Conservation (phyloP, 2,329 filamentous ascomycete species). For the Monosporascus sp. region DNA sequence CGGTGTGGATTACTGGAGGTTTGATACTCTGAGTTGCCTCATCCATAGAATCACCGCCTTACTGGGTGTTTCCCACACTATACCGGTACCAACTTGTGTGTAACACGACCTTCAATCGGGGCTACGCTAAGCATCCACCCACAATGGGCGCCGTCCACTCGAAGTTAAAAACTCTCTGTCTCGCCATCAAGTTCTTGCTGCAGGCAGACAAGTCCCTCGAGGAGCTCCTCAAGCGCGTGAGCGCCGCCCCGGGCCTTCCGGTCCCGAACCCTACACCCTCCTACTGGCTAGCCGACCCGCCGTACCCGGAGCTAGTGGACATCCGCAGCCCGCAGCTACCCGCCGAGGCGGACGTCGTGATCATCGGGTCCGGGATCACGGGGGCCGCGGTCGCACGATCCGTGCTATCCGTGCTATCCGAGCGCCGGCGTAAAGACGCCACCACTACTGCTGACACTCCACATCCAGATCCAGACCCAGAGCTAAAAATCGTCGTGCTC, state of each 20-base stretch:
- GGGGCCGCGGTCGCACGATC: slow-evolving; percentile 35
- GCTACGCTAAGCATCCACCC: background rate
- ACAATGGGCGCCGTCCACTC: slow-evolving; percentile 32
- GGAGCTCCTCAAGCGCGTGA: slow-evolving; percentile 24
- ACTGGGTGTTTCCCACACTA: background rate
- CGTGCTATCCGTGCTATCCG: slow-evolving; percentile 14
- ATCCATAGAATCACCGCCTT: background rate
- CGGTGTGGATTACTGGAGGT: too few species aligned
- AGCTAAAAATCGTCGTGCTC: slow-evolving; percentile 36
- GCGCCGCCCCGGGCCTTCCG: slow-evolving; percentile 34
- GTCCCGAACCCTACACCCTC: slow-evolving; percentile 35
- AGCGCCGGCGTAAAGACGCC: slow-evolving; percentile 1
- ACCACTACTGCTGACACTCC: too few species aligned
- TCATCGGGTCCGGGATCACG: slow-evolving; percentile 53
- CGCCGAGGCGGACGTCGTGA: slow-evolving; percentile 38
- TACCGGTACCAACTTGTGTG: too few species aligned
- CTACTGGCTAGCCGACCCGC: slow-evolving; percentile 42
- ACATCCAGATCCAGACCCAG: background rate
- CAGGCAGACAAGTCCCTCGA: slow-evolving; percentile 22
- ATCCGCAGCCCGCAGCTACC: slow-evolving; percentile 29
- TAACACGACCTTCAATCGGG: too few species aligned
- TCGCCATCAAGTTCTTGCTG: slow-evolving; percentile 20
- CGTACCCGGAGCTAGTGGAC: slow-evolving; percentile 35
- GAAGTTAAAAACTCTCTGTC: slow-evolving; percentile 18
- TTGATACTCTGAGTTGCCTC: too few species aligned